Conservation (phyloP, 306 rosid species). For the Dryas octopetala region DNA sequence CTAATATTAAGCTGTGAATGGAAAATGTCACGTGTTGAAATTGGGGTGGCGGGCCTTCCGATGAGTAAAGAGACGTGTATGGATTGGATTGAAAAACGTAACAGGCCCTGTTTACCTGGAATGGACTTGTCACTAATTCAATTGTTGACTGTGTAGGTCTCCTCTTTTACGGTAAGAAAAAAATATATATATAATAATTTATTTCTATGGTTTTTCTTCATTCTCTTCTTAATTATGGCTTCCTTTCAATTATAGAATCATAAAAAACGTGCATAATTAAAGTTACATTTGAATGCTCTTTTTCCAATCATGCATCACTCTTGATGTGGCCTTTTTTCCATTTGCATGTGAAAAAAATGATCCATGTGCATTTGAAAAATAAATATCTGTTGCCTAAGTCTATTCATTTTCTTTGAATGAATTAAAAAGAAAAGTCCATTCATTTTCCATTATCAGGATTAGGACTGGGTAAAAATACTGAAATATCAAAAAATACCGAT, state of each 20-base stretch:
- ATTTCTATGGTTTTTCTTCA: neutral
- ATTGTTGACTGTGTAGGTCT: neutral
- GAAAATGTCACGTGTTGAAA: neutral
- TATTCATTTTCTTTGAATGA: neutral
- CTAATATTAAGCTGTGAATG: no score
- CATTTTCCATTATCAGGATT: no score
- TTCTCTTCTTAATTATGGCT: no score
- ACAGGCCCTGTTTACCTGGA: neutral
- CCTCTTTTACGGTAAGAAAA: neutral
- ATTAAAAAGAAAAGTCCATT: no score
- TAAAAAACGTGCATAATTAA: neutral
- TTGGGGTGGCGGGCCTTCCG: neutral
- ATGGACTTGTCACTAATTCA: neutral
- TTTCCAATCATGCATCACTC: neutral
- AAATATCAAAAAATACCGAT: no score
- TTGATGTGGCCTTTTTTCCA: neutral
- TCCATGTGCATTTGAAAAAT: neutral
- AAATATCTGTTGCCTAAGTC: neutral
- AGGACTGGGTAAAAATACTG: no score
- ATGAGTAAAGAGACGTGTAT: neutral
- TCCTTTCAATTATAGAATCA: neutral
- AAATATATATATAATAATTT: no score
- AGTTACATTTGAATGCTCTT: no score
- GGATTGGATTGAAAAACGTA: neutral
- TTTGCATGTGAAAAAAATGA: slow-evolving; percentile 5